Conservation (phyloP, 1,284 basidiomycete genomes). For the Pseudozyma sp. region DNA sequence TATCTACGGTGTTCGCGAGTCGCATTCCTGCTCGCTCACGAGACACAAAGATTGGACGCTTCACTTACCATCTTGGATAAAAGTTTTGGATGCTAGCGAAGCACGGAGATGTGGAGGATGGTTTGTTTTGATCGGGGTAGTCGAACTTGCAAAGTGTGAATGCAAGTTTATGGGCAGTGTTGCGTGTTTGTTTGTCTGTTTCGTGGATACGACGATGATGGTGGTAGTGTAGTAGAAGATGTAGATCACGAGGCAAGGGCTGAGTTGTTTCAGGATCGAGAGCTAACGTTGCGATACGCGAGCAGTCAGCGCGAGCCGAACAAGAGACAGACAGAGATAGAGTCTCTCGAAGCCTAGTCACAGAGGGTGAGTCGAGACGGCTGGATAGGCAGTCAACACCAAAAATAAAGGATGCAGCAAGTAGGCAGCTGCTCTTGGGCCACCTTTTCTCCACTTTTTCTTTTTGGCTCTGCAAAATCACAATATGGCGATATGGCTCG, state of each 20-base stretch:
- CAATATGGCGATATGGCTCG: too few relatives aligned
- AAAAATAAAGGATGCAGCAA: background rate
- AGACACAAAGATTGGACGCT: background rate
- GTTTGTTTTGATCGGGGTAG: background rate
- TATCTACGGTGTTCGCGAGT: background rate
- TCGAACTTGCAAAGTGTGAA: conserved; percentile 12
- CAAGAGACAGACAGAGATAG: background rate
- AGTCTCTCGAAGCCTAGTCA: too few relatives aligned
- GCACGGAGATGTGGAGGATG: background rate
- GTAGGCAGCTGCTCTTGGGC: conserved; percentile 7
- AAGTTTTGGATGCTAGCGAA: conserved; percentile 6
- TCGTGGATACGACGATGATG: conserved; percentile 10
- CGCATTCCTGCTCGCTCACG: background rate
- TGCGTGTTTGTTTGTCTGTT: conserved; percentile 1
- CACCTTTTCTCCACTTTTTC: background rate
- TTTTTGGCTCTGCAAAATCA: background rate
- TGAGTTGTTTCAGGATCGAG: conserved; percentile 18
- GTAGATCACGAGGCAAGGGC: background rate
- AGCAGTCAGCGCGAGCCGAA: background rate
- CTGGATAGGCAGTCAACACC: conserved; percentile 5
- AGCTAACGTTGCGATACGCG: conserved; percentile 2
- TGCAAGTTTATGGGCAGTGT: conserved; percentile 10
- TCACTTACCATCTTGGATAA: conserved; percentile 37
- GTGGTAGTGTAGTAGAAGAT: conserved; percentile 1
- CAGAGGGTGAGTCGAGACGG: background rate